Evolutionary conservation across 306 rosid species (phyloP), one percentile per base, ranked within the genome.

Genomic region (Carpinus fangiana): DNA sequence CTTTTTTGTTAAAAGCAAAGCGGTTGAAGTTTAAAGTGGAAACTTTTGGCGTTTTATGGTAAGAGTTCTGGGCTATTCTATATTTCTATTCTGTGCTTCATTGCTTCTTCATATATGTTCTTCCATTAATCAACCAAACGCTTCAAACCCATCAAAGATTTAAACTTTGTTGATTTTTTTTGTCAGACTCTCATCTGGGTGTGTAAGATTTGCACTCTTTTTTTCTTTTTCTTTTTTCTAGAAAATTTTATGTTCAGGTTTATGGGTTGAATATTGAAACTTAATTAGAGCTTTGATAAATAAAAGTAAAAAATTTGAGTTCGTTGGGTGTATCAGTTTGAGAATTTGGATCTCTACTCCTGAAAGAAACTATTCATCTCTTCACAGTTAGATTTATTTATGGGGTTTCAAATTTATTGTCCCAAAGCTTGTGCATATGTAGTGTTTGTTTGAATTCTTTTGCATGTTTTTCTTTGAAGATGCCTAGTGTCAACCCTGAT

Each of bases 401-500:
- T 20, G 23, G 31, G 66, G 38, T 23, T 59, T 59, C 34, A 26
- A 26, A 11, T 28, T 26, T 5, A 2, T 6, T 61, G 8, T 28
- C 38, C 28, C 68, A 11, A 61, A 60, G 1, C 41, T 61, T 14
- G 16, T 61, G 28, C 43, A 61, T 23, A 61, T 5, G 28, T 12
- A 18, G 4, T 41, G 3, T 8, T 13, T 70, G 11, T 7, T 14
- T 41, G 4, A 34, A 21, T 12, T 17, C 41, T 6, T 2, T 55
- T 47, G n/a, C n/a, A n/a, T 73, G 11, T 73, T 13, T 53, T 76
- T 10, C n/a, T 50, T 62, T 64, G 62, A 48, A 90, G 97, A 95
- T 90, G 97, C 91, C 90, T 36, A 80, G 76, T 77, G 86, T 72
- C 41, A 79, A 59, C 48, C 73, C 85, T 0, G 89, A 80, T 2